Base-by-base conservation (phyloP, 2,329 filamentous ascomycete species). In the Aspergillus sp. region DNA sequence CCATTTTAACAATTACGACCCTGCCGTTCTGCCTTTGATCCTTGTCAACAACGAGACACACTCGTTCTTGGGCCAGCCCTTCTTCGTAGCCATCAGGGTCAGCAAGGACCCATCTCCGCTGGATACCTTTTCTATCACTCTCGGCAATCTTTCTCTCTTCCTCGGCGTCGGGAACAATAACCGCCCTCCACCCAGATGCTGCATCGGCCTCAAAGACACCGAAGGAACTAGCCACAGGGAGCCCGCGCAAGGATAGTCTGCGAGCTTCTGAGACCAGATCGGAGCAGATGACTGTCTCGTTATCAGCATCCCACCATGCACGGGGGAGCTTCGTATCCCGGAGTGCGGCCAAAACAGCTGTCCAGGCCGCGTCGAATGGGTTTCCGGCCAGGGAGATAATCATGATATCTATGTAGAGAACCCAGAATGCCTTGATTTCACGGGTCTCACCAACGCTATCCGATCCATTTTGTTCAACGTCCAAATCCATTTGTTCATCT, bases 1-100 rank as follows among this genome's bases (percentile, higher is more conserved):
- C 92, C 64, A 98, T 84, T 54, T 85, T 86, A 66, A 92, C 69
- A 19, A 96, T 82, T 38, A 75, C 74, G 13, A 72, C 71, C 69
- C 83, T 84, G 3, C 82, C 83, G 54, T 82, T 79, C 1, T 81
- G 84, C n/a, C 63, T 73, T 70, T 66, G 63, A 41, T 72, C 66
- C 59, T 71, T 73, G 73, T 94, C 90, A n/a, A 97, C 86, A 53
- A 95, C 88, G 38, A 97, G 80, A 3, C 89, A 93, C n/a, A 95
- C 81, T n/a, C 79, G 85, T 82, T 99, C 95, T 64, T 88, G 83
- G 73, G 92, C 96, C 48, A 96, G 79, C 8, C 85, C 86, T 80
- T 98, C 95, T 80, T 99, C 95, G 68, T 96, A 89, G 23, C 88
- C 86, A 79, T 99, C 95, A 2, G 92, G 92, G 79, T 99, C 95